Base-by-base conservation (phyloP, 2,329 filamentous ascomycete species). In the Myriosclerotinia scirpicola region DNA sequence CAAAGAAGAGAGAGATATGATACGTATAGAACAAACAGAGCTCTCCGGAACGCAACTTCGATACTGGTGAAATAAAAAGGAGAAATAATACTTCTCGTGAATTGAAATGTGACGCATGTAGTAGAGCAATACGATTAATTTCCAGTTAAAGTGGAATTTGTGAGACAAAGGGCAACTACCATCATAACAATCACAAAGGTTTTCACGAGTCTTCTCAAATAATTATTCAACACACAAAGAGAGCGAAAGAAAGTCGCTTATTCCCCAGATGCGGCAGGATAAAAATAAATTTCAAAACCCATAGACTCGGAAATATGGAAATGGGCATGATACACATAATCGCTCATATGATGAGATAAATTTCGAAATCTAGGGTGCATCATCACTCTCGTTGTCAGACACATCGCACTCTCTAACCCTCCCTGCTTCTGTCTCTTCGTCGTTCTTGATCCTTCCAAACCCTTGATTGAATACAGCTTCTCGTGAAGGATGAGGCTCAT, bases 401-500 rank as follows among this genome's bases (percentile, higher is more conserved):
- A 60, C 14, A 36, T 61, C 64, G 20, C 53, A 65, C 54, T 65
- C 71, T 54, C 70, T 69, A 11, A 58, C 65, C 30, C 67, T 54
- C 58, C 71, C 67, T 30, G 54, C 48, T 20, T 65, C 70, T 50
- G 66, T 58, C 48, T 76, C 75, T 60, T 76, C 76, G 48, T 76
- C 75, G 67, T 70, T 69, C 60, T 75, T 76, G 6, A 76, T 54
- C 58, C 75, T 76, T 59, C 72, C 73, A 73, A 77, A 74, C 1
- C 71, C 74, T 59, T 73, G 70, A 42, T 74, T 75, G 60, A 74
- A 75, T 36, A 61, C 67, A 12, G 69, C 55, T 22, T 71, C 74
- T 65, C 75, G 68, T 9, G 74, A 76, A 1, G 83, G 82, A 71
- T 86, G 84, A 2, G 87, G 87, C 75, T 87, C 82, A 67, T 86